A percentile compares a stretch with the other conserved stretches of the same genome.
phyloP scores from a whole-genome alignment of 179 eudicot species.

The Heliamphora pulchella region DNA sequence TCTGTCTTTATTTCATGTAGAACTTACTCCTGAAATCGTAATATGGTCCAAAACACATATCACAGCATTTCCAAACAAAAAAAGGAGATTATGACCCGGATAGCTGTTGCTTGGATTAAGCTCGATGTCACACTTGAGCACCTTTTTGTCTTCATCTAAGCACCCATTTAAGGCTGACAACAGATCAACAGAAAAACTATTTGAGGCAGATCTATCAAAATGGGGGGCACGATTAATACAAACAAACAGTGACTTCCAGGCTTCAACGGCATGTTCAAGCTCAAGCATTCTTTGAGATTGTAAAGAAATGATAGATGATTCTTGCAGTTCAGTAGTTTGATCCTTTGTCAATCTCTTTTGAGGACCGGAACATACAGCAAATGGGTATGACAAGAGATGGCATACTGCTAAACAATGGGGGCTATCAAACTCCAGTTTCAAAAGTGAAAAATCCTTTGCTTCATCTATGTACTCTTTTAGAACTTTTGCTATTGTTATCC shows the following conservation, averaged over 20 bases:
- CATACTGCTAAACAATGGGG: conserved; percentile 27
- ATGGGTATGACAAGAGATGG: conserved; percentile 53
- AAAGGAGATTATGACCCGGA: conserved; percentile 22
- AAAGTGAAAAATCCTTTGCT: conserved; percentile 28
- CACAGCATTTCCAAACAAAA: conserved; percentile 38
- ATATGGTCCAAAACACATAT: conserved; percentile 47
- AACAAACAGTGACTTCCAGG: conserved; percentile 60
- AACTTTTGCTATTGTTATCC: conserved; percentile 50
- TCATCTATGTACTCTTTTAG: conserved; percentile 40
- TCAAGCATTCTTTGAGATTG: conserved; percentile 22
- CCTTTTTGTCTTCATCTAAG: conserved; percentile 30
- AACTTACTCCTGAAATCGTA: conserved; percentile 25
- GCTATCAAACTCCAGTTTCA: conserved; percentile 31
- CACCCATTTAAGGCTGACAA: conserved; percentile 35
- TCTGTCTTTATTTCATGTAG: conserved; percentile 24
- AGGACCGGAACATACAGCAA: conserved; percentile 32
- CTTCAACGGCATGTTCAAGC: conserved; percentile 37
- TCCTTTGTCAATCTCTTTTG: conserved; percentile 14
- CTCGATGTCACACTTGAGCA: conserved; percentile 22
- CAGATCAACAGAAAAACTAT: conserved; percentile 48
- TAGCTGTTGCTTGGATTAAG: conserved; percentile 17
- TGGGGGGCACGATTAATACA: conserved; percentile 26
- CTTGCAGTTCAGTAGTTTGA: conserved; percentile 16
- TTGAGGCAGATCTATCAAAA: conserved; percentile 23
- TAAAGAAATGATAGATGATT: conserved; percentile 19